Evolutionary conservation across 768 basidiomycete species (phyloP), one percentile per base, ranked within the genome.

Genomic region (Phylloporus sp.): DNA sequence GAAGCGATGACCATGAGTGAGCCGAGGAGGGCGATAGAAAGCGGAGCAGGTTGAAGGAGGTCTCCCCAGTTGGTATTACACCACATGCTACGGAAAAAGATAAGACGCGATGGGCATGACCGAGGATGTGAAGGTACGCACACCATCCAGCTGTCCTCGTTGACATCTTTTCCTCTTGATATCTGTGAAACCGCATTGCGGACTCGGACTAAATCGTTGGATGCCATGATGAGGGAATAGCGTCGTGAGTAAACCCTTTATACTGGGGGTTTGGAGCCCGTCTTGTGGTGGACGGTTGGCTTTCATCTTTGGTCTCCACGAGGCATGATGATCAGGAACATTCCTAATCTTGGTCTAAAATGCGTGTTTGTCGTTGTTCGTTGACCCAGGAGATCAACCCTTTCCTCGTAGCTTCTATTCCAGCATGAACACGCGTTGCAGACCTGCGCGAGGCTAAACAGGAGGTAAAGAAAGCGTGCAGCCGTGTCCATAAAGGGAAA

Each of bases 141-240:
- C 55, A 53, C 45, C 56, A 57, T 57, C 56, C 56, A 57, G 36
- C 42, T 43, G 17, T 57, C 56, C 34, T 57, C 51, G 23, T 57
- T 57, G 5, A 57, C 48, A 38, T 57, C 56, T 24, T 37, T 57
- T 9, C 56, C 56, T 46, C 20, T 53, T 32, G 55, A 57, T 47
- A 57, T 42, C 39, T 49, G 56, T 11, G 56, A 46, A 48, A 57
- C 21, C 9, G 56, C 55, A 21, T 53, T 35, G 44, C 51, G 56
- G 13, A 57, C 51, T 39, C 50, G 35, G 7, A 45, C 37, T 28
- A 57, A 34, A 11, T 57, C 50, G 0, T 23, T 46, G 38, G 46
- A 52, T 7, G 54, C 48, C 55, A 56, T 56, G 36, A 13, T 10
- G 28, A 28, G 24, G 10, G 15, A 17, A 23, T 6, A 32, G 21